A percentile compares a stretch with the other conserved stretches of the same genome.
These are phyloP conservation scores for Trichoderma orchidacearum DNA, from an alignment of 495 filamentous ascomycete genomes.

Conservation along the genomic window DNA sequence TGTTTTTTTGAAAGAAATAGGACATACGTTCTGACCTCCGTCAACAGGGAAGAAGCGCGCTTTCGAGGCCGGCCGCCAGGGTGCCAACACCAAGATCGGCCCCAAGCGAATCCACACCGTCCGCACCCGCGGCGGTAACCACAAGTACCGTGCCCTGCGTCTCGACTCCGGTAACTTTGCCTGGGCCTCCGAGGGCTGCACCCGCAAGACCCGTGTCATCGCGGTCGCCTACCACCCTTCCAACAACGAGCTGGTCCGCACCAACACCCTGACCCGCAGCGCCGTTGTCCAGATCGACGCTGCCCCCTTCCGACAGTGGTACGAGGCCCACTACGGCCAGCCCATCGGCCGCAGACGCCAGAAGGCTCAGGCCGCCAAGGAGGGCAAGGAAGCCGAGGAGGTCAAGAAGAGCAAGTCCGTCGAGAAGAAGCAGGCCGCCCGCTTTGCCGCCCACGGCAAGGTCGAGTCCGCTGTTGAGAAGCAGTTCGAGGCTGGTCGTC, in stretches of 20 bases:
- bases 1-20: slow-evolving; percentile 3
- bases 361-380: slow-evolving; percentile 42
- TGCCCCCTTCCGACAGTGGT: slow-evolving; percentile 98
- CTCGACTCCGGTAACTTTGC: slow-evolving; percentile 99
- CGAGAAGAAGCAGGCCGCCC: slow-evolving; percentile 86
- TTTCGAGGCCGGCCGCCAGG: slow-evolving; percentile 99
- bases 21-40: slow-evolving; percentile 49
- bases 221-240: slow-evolving; percentile 95
- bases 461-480: slow-evolving; percentile 84
- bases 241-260: slow-evolving; percentile 99
- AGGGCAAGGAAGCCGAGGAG: slow-evolving; percentile 45
- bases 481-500: slow-evolving; percentile 96
- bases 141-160: slow-evolving; percentile 98
- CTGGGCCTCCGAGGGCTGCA: slow-evolving; percentile 93
- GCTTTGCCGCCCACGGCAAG: slow-evolving; percentile 72
- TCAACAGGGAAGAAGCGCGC: slow-evolving; percentile 69
- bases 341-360: slow-evolving; percentile 79
- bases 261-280: slow-evolving; percentile 98
- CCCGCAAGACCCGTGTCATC: slow-evolving; percentile 98
- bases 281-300: slow-evolving; percentile 98
- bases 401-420: slow-evolving; percentile 83
- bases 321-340: slow-evolving; percentile 97
- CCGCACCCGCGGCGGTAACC: slow-evolving; percentile 97
- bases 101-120: slow-evolving; percentile 97
- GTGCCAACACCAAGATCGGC: slow-evolving; percentile 98